Evolutionary conservation across 2,329 filamentous ascomycete species (phyloP).

Genomic region (Xenoacremonium recifei): DNA sequence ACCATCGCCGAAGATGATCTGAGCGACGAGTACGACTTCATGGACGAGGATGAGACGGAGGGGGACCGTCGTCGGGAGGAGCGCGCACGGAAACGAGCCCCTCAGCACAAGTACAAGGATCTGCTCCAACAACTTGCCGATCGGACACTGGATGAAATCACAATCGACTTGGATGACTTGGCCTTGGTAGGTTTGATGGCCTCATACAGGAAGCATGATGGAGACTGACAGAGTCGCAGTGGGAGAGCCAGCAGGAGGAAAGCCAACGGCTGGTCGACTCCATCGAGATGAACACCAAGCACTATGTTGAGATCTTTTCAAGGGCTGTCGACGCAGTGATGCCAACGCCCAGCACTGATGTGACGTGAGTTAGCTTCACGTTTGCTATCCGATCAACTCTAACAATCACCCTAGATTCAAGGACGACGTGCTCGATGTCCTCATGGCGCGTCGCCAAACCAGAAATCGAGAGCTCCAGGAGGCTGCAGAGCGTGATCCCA

Average conservation of each 20-base stretch:
- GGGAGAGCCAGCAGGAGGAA: slow-evolving; percentile 66
- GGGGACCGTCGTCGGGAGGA: slow-evolving; percentile 49
- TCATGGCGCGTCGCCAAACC: slow-evolving; percentile 87
- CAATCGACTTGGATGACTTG: slow-evolving; percentile 88
- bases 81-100: slow-evolving; percentile 49
- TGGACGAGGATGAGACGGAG: slow-evolving; percentile 74
- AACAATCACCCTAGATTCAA: slow-evolving; percentile 67
- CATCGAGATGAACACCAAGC: slow-evolving; percentile 87
- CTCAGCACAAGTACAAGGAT: slow-evolving; percentile 84
- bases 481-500: slow-evolving; percentile 66
- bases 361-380: slow-evolving; percentile 56
- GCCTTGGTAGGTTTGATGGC: slow-evolving; percentile 56
- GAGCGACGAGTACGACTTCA: slow-evolving; percentile 89
- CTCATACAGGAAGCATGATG: no score
- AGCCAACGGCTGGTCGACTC: slow-evolving; percentile 75
- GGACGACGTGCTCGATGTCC: slow-evolving; percentile 93
- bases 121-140: slow-evolving; percentile 86
- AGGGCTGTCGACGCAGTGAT: slow-evolving; percentile 84
- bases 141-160: slow-evolving; percentile 70
- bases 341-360: slow-evolving; percentile 73
- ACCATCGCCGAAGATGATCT: slow-evolving; percentile 84
- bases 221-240: slow-evolving; percentile 49
- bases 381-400: neutral
- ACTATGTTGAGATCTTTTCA: slow-evolving; percentile 91
- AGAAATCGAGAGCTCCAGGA: slow-evolving; percentile 76